phyloP scores from a whole-genome alignment of 257 asterid genomes.

The Ballota nigra region DNA sequence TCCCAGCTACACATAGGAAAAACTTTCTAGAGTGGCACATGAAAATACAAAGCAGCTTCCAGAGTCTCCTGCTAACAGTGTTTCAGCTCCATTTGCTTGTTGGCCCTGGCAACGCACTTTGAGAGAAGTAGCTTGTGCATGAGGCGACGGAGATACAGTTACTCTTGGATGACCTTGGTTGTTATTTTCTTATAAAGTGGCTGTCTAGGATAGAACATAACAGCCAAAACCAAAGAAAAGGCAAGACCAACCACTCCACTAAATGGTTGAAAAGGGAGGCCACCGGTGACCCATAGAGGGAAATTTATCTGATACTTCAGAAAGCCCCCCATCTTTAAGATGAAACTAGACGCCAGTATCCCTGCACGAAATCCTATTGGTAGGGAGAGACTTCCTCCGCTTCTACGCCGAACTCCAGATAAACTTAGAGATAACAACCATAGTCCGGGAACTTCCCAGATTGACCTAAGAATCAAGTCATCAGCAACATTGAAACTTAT shows the following conservation, averaged over 20 bases:
- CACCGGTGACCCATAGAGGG: constrained; percentile 69
- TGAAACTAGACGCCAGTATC: constrained; percentile 57
- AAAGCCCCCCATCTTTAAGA: constrained; percentile 61
- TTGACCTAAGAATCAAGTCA: constrained; percentile 50
- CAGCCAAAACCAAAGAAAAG: constrained; percentile 50
- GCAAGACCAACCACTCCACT: constrained; percentile 82
- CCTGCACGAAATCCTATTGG: constrained; percentile 90
- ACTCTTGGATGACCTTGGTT: constrained; percentile 38
- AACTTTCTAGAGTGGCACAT: neutral
- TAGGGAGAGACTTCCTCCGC: constrained; percentile 72
- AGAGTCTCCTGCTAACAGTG: neutral
- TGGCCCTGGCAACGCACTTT: neutral
- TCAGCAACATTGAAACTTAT: constrained; percentile 13
- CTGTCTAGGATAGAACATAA: constrained; percentile 54
- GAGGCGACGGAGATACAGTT: neutral
- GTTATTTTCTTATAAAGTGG: constrained; percentile 26
- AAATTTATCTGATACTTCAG: constrained; percentile 43
- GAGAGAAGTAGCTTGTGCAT: constrained; percentile 4
- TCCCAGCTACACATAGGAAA: constrained; percentile 10
- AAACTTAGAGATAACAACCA: constrained; percentile 78
- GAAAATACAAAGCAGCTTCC: neutral
- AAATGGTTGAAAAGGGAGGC: constrained; percentile 73
- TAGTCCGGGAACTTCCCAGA: constrained; percentile 78
- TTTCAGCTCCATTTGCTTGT: constrained; percentile 17
- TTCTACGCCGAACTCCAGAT: constrained; percentile 75